These are phyloP conservation scores for Calonectria pteridis DNA, from an alignment of 2,329 filamentous ascomycete species.

Conservation along the genomic window DNA sequence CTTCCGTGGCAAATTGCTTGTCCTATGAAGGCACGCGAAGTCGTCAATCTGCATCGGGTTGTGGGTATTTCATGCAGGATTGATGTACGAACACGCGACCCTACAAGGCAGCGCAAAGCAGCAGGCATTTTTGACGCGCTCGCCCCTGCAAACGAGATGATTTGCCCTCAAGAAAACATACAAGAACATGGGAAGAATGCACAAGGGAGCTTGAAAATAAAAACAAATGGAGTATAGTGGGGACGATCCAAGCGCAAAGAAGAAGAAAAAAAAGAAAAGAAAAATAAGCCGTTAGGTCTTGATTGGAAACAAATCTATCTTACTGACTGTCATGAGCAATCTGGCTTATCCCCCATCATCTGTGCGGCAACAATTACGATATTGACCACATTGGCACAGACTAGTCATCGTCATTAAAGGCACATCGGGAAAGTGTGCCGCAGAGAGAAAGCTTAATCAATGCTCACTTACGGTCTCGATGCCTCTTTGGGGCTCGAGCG, in stretches of 20 bases:
- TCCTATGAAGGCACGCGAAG: background rate
- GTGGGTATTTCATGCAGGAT: conserved; percentile 22
- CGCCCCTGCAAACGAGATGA: background rate
- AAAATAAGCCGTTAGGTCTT: background rate
- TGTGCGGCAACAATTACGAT: background rate
- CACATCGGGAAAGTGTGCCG: background rate
- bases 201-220: background rate
- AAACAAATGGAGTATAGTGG: background rate
- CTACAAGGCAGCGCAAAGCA: background rate
- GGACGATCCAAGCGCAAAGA: background rate
- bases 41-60: conserved; percentile 23
- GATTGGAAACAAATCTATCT: background rate
- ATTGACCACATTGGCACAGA: background rate
- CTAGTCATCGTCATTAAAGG: background rate
- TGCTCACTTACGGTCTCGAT: conserved; percentile 14
- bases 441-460: conserved; percentile 17
- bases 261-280: background rate
- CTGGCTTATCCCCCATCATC: background rate
- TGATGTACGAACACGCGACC: conserved; percentile 8
- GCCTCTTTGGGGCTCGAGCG: conserved; percentile 15
- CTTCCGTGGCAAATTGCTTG: conserved; percentile 30
- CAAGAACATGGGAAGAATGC: background rate
- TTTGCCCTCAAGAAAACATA: background rate
- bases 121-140: background rate
- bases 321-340: background rate